Conservation (phyloP, 2,329 filamentous ascomycete species). For the Paraphoma chrysanthemicola region DNA sequence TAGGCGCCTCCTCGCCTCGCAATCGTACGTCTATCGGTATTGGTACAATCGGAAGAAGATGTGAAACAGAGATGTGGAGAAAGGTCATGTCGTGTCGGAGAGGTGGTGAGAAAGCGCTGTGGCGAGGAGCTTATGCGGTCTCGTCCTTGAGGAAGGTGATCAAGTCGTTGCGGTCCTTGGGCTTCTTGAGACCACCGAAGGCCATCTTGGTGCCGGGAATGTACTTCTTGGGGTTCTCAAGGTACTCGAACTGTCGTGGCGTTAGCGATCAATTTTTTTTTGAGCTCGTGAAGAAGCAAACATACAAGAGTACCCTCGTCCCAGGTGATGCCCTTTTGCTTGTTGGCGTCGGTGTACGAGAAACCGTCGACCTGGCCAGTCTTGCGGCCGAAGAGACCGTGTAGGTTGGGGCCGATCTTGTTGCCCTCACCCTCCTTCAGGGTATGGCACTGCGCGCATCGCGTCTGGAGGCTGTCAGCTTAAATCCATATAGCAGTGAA, state of each 20-base stretch:
- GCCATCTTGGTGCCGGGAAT: conserved; percentile 99
- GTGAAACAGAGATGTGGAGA: conserved; percentile 33
- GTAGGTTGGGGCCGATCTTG: conserved; percentile 97
- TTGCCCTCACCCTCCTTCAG: conserved; percentile 87
- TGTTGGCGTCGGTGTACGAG: conserved; percentile 99
- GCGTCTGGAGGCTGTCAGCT: conserved; percentile 63
- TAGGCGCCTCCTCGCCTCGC: conserved; percentile 35
- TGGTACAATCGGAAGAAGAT: conserved; percentile 45
- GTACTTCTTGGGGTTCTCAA: conserved; percentile 99
- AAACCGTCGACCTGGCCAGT: conserved; percentile 89
- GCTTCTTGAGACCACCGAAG: conserved; percentile 99
- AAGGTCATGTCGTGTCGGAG: conserved; percentile 34
- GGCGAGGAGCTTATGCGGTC: conserved; percentile 66
- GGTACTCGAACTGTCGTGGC: conserved; percentile 80
- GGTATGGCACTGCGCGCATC: conserved; percentile 99
- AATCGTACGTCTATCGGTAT: conserved; percentile 51
- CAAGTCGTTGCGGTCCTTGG: conserved; percentile 98
- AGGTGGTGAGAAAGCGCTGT: conserved; percentile 19
- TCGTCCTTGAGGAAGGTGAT: conserved; percentile 82
- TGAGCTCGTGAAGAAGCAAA: not conserved
- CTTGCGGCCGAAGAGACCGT: conserved; percentile 98
- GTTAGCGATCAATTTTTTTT: conserved; percentile 15
- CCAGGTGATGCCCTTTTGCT: conserved; percentile 93
- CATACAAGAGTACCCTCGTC: conserved; percentile 81
- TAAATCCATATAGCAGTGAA: conserved; percentile 6